Conservation (phyloP, 345 rosid genomes). For the Eutrema yunnanense region DNA sequence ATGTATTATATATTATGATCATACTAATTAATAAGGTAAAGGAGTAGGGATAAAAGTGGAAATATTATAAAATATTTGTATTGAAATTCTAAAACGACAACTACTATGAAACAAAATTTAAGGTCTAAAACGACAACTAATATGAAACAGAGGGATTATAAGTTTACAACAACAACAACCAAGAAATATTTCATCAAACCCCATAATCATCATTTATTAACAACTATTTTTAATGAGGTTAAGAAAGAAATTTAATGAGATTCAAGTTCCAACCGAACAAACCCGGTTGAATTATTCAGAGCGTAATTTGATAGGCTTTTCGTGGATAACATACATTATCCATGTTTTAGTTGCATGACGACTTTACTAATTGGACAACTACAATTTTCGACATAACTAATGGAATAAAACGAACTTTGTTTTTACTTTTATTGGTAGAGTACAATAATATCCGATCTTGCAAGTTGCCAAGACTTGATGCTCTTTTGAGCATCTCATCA, state of each 20-base stretch:
- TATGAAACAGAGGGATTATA: too few species aligned
- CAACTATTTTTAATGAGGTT: too few species aligned
- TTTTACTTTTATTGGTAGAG: constrained; percentile 15
- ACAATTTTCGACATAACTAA: constrained; percentile 6
- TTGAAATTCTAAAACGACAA: too few species aligned
- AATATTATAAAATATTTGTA: too few species aligned
- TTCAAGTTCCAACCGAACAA: neutral
- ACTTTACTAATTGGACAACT: neutral
- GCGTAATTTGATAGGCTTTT: neutral
- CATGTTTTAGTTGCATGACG: constrained; percentile 5
- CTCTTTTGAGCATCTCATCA: neutral
- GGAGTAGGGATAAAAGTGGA: too few species aligned
- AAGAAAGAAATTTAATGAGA: neutral
- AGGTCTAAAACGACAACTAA: too few species aligned
- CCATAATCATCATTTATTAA: too few species aligned
- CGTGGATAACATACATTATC: neutral
- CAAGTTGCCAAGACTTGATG: neutral
- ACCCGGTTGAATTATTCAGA: neutral
- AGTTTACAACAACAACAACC: too few species aligned
- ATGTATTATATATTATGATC: too few species aligned
- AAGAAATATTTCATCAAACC: too few species aligned
- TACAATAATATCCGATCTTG: neutral
- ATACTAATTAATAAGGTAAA: too few species aligned
- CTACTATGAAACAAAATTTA: too few species aligned
- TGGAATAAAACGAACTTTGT: constrained; percentile 11